Conservation (phyloP, 306 rosid species). For the Acacia acuminata region DNA sequence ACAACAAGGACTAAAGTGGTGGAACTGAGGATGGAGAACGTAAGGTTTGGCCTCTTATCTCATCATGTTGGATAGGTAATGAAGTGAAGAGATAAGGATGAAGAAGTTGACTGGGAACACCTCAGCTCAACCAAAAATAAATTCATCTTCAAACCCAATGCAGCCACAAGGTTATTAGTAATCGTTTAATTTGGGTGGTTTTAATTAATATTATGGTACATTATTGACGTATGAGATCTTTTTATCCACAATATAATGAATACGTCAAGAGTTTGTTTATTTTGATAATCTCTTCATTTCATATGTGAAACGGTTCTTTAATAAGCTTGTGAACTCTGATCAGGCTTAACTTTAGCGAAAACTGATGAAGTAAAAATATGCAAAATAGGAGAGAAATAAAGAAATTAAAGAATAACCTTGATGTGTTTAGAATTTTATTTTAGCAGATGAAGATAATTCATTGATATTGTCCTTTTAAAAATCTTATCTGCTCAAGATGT, state of each 20-base stretch:
- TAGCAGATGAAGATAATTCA: neutral
- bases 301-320: neutral
- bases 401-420: neutral
- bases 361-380: neutral
- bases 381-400: neutral
- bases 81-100: neutral
- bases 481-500: neutral
- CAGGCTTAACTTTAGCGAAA: neutral
- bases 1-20: too few species aligned
- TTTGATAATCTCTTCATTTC: too few species aligned
- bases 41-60: constrained; percentile 11
- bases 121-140: neutral
- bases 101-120: neutral
- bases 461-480: neutral
- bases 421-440: neutral
- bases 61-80: neutral
- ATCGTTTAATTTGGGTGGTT: too few species aligned
- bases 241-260: too few species aligned
- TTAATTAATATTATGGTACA: too few species aligned
- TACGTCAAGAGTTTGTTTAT: too few species aligned
- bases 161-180: too few species aligned
- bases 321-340: neutral
- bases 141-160: neutral
- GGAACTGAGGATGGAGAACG: too few species aligned
- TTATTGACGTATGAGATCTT: too few species aligned